Percentiles rank a stretch among this genome's conserved stretches.
Evolutionary conservation across 805 yeast genomes (phyloP).

Genomic region (Lipomyces mesembrius): DNA sequence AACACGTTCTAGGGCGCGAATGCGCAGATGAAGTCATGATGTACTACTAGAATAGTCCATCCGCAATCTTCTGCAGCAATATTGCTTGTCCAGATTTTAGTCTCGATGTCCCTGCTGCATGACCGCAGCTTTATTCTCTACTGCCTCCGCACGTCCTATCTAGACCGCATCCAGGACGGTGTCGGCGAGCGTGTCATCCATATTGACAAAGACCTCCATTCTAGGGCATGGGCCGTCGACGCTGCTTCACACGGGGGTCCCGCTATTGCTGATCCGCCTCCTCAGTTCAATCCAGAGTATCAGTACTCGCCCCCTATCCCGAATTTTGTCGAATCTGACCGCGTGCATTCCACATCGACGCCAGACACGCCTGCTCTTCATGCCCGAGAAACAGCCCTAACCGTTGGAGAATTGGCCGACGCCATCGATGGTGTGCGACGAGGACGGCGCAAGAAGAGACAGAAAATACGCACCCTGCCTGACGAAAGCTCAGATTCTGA

Average conservation of each 20-base stretch:
- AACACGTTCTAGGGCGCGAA: not conserved
- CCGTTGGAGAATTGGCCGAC: not conserved
- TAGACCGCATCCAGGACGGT: constrained; percentile 31
- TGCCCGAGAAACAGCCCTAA: not conserved
- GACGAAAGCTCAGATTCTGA: constrained; percentile 26
- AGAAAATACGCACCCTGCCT: not conserved
- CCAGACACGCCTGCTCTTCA: constrained; percentile 5
- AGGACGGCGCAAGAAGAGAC: constrained; percentile 3
- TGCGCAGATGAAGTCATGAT: not conserved
- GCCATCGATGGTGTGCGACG: constrained; percentile 8
- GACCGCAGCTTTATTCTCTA: constrained; percentile 29
- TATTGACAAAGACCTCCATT: constrained; percentile 23
- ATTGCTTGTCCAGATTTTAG: not conserved
- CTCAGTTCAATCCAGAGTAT: constrained; percentile 21
- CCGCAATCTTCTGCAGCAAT: not conserved
- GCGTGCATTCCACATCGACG: not conserved
- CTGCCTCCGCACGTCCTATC: constrained; percentile 27
- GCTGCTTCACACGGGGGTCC: not conserved
- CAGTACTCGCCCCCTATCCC: constrained; percentile 34
- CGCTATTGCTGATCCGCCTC: constrained; percentile 9
- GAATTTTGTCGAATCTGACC: constrained; percentile 22
- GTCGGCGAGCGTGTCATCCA: constrained; percentile 36
- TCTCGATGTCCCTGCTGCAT: constrained; percentile 29
- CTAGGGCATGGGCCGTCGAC: constrained; percentile 24
- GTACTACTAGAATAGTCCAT: not conserved